Evolutionary conservation across 225 moss, liverwort and hornwort species (phyloP).

Genomic region (Pseudisothecium myosuroides): DNA sequence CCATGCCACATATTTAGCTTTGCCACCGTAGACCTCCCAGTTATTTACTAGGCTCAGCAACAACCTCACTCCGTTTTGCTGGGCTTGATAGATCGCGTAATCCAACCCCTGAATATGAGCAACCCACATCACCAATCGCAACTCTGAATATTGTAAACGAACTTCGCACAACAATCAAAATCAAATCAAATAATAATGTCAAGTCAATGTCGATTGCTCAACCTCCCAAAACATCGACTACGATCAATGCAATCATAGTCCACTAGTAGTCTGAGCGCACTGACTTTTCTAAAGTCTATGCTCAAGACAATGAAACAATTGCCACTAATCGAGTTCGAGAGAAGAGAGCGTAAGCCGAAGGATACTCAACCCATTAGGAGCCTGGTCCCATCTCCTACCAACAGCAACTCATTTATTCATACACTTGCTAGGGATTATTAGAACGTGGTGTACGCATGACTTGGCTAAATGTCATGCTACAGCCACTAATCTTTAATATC

Average conservation of each 20-base stretch:
- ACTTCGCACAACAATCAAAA: background rate
- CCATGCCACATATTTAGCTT: constrained; percentile 51
- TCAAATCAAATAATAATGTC: background rate
- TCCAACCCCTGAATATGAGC: constrained; percentile 43
- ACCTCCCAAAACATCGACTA: background rate
- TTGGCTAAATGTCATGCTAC: background rate
- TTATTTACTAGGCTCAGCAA: constrained; percentile 52
- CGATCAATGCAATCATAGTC: background rate
- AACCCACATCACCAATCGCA: background rate
- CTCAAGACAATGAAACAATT: background rate
- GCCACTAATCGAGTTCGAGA: background rate
- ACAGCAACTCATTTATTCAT: background rate
- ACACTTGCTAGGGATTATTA: background rate
- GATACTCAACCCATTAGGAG: background rate
- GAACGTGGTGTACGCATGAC: background rate
- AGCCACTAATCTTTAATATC: background rate
- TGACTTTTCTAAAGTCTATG: background rate
- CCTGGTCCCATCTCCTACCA: background rate
- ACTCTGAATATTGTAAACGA: background rate
- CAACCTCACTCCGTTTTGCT: constrained; percentile 44
- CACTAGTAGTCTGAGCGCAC: background rate
- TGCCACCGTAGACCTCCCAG: constrained; percentile 49
- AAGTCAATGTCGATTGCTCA: background rate
- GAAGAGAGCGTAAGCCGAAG: background rate
- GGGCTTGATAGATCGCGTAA: constrained; percentile 38